These are phyloP conservation scores for Solanum aculeatissimum DNA, from an alignment of 305 asterid species.

Conservation along the genomic window DNA sequence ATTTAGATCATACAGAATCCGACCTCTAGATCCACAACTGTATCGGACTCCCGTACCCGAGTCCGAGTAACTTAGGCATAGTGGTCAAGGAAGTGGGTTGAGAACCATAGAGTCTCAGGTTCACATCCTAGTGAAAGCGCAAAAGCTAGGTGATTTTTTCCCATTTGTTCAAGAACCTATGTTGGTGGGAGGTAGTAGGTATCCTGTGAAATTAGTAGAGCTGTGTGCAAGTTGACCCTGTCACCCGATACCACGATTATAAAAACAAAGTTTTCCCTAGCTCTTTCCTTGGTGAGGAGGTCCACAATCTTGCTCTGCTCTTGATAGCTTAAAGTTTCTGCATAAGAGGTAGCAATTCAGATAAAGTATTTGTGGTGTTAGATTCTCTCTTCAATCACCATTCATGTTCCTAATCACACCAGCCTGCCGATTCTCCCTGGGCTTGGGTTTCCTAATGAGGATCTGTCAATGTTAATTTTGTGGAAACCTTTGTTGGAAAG, in stretches of 20 bases:
- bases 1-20: too few relatives aligned
- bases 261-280: neutral
- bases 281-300: neutral
- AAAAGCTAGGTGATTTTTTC: neutral
- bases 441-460: neutral
- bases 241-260: neutral
- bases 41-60: too few relatives aligned
- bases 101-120: neutral
- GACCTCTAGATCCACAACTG: too few relatives aligned
- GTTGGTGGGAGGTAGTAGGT: neutral
- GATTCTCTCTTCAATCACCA: neutral
- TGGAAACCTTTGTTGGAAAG: neutral
- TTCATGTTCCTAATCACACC: neutral
- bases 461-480: neutral
- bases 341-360: neutral
- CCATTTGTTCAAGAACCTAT: neutral
- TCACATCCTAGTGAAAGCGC: neutral
- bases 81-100: neutral
- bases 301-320: neutral
- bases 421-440: neutral
- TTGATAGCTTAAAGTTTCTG: neutral
- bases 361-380: neutral
- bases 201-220: neutral
- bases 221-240: neutral
- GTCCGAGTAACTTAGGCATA: neutral